Evolutionary conservation across 208 protist genomes (phyloP).

Genomic region (Vickermania ingenoplastis): DNA sequence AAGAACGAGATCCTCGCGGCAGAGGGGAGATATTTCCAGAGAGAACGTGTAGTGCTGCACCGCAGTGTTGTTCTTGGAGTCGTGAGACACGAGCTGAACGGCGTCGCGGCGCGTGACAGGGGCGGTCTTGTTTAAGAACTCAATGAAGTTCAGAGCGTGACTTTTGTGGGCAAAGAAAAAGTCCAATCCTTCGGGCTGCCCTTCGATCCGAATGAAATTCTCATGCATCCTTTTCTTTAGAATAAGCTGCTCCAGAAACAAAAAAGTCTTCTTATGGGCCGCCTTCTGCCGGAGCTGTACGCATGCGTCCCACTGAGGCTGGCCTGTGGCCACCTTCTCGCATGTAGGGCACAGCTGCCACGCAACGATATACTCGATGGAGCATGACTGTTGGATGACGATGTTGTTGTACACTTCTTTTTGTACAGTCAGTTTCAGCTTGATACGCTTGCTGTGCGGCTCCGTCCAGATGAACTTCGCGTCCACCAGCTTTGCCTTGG

Average conservation of each 20-base stretch:
- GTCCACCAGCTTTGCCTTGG: conserved; percentile 96
- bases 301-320: conserved; percentile 97
- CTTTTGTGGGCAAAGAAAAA: conserved; percentile 97
- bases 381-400: conserved; percentile 95
- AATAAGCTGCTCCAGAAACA: conserved; percentile 98
- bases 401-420: conserved; percentile 95
- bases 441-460: conserved; percentile 97
- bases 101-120: conserved; percentile 89
- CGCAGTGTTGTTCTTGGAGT: conserved; percentile 97
- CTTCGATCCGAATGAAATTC: conserved; percentile 93
- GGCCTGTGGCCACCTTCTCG: conserved; percentile 91
- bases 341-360: conserved; percentile 97
- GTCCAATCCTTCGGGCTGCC: conserved; percentile 95
- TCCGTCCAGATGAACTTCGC: conserved; percentile 99
- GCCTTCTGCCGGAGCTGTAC: conserved; percentile 99
- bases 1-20: conserved; percentile 92
- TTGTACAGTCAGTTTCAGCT: conserved; percentile 98
- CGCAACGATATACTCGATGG: conserved; percentile 96
- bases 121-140: conserved; percentile 91
- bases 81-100: conserved; percentile 96
- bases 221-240: conserved; percentile 95
- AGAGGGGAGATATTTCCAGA: conserved; percentile 97
- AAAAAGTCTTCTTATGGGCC: conserved; percentile 98
- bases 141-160: conserved; percentile 95
- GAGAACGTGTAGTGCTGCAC: conserved; percentile 97